Conservation (phyloP, 106 monocot genomes). For the Platanthera zijinensis region DNA sequence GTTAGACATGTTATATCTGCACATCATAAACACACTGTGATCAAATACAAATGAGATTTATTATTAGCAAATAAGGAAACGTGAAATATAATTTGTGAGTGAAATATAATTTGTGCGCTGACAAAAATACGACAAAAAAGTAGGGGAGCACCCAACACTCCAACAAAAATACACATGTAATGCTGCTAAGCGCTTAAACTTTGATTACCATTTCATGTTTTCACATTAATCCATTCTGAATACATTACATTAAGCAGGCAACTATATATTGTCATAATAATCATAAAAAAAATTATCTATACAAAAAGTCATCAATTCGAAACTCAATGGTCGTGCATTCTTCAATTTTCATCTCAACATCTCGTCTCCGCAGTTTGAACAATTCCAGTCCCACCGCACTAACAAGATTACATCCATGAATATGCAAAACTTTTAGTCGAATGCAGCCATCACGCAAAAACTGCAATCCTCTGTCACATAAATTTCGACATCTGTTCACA, state of each 20-base stretch:
- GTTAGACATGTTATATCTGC: too few relatives aligned
- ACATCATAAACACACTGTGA: too few relatives aligned
- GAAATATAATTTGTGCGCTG: too few relatives aligned
- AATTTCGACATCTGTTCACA: slow-evolving; percentile 73
- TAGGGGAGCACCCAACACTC: too few relatives aligned
- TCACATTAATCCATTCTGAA: slow-evolving; percentile 2
- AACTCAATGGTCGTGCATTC: slow-evolving; percentile 50
- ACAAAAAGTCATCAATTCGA: slow-evolving; percentile 42
- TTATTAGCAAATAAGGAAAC: too few relatives aligned
- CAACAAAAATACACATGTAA: too few relatives aligned
- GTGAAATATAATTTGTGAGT: too few relatives aligned
- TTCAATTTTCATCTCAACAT: slow-evolving; percentile 50
- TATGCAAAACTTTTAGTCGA: slow-evolving; percentile 37
- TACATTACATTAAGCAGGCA: background rate
- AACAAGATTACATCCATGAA: slow-evolving; percentile 56
- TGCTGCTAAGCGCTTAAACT: too few relatives aligned
- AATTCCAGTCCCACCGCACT: slow-evolving; percentile 34
- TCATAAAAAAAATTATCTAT: slow-evolving; percentile 10
- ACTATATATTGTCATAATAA: background rate
- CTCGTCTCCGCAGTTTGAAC: slow-evolving; percentile 45
- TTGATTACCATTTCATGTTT: too few relatives aligned
- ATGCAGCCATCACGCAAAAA: slow-evolving; percentile 44
- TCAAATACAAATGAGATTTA: too few relatives aligned
- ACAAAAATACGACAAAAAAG: too few relatives aligned
- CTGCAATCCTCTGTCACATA: slow-evolving; percentile 55